A percentile compares a stretch with the other conserved stretches of the same genome.
Evolutionary conservation across 1,139 yeast species (phyloP).

Genomic region (Trichomonascaceae sp.): DNA sequence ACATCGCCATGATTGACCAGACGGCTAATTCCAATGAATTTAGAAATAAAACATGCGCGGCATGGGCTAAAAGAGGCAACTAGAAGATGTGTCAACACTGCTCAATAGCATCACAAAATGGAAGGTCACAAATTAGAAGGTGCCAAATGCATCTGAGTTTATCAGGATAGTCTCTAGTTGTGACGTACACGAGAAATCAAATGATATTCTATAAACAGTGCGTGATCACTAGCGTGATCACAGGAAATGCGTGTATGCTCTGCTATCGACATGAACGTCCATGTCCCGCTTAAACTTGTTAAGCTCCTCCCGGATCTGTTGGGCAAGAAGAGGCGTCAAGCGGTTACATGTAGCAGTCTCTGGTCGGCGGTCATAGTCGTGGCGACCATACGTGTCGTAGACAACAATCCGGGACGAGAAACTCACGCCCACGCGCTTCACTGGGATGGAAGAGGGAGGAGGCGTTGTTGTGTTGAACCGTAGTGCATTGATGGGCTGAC

Average conservation of each 20-base stretch:
- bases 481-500: neutral
- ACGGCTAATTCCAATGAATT: no score
- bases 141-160: no score
- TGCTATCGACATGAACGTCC: constrained; percentile 69
- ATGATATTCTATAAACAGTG: no score
- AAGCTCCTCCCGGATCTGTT: constrained; percentile 75
- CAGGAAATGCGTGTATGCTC: constrained; percentile 74
- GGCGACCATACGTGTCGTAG: constrained; percentile 74
- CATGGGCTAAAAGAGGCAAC: no score
- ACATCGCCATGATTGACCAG: no score
- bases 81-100: no score
- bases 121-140: no score
- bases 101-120: no score
- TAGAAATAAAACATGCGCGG: no score
- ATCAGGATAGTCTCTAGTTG: no score
- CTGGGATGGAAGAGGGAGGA: neutral
- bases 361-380: constrained; percentile 87
- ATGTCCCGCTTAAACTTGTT: constrained; percentile 56
- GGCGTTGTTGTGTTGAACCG: no score
- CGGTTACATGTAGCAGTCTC: constrained; percentile 90
- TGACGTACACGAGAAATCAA: no score
- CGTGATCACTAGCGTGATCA: constrained; percentile 21
- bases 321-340: constrained; percentile 78
- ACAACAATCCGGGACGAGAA: constrained; percentile 77
- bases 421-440: constrained; percentile 30